These are phyloP conservation scores for Lentinula lateritia DNA, from an alignment of 768 basidiomycete species.

Conservation along the genomic window DNA sequence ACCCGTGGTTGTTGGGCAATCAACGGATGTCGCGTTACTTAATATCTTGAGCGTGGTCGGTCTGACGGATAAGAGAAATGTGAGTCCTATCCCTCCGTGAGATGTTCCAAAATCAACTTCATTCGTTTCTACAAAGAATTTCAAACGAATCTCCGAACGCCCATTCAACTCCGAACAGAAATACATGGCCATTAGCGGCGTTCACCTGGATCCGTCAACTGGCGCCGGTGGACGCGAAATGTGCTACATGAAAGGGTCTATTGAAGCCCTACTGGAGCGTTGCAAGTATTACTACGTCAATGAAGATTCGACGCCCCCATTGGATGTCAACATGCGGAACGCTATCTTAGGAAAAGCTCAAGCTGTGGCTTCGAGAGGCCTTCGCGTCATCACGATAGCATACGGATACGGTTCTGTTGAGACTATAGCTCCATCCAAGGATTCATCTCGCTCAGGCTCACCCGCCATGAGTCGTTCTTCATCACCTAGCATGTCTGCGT, in stretches of 20 bases:
- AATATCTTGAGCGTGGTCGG: conserved; percentile 70
- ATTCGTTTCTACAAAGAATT: conserved; percentile 36
- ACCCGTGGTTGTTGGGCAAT: conserved; percentile 64
- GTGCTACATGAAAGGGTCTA: conserved; percentile 89
- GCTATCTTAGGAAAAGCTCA: conserved; percentile 71
- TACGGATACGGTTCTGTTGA: conserved; percentile 70
- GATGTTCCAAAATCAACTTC: background rate
- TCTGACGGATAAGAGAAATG: conserved; percentile 64
- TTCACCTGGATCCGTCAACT: conserved; percentile 39
- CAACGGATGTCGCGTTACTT: conserved; percentile 89
- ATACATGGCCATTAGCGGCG: conserved; percentile 86
- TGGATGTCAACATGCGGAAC: conserved; percentile 64
- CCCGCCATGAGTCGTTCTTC: conserved; percentile 13
- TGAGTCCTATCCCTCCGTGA: conserved; percentile 27
- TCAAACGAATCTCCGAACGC: conserved; percentile 69
- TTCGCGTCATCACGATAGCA: conserved; percentile 90
- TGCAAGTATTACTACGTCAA: conserved; percentile 89
- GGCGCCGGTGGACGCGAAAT: conserved; percentile 52
- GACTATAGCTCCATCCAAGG: conserved; percentile 18
- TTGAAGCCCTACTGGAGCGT: conserved; percentile 79
- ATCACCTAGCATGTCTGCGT: conserved; percentile 18
- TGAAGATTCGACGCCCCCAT: conserved; percentile 79
- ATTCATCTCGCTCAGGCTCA: conserved; percentile 22
- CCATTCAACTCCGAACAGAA: conserved; percentile 94
- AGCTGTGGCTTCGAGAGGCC: conserved; percentile 64